A percentile compares a stretch with the other conserved stretches of the same genome.
phyloP scores from a whole-genome alignment of 345 rosid species.

The Sisymbrium altissimum region DNA sequence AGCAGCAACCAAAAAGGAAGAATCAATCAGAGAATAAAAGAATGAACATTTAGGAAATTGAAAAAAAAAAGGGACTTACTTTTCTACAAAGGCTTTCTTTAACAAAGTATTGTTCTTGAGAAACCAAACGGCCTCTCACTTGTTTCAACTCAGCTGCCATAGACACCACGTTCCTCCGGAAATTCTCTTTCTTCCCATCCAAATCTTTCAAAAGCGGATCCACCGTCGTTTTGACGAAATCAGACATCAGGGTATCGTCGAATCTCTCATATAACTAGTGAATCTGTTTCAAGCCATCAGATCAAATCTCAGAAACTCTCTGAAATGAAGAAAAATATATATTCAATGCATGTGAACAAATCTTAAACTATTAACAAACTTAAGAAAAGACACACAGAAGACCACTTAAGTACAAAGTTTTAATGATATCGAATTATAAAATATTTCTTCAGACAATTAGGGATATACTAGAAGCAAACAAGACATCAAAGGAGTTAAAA shows the following conservation, averaged over 20 bases:
- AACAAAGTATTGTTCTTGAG: conserved; percentile 63
- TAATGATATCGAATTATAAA: neutral
- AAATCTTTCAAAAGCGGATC: conserved; percentile 87
- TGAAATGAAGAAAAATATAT: neutral
- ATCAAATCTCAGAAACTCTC: conserved; percentile 27
- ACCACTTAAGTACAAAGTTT: conserved; percentile 7
- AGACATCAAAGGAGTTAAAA: neutral
- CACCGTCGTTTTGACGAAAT: conserved; percentile 21
- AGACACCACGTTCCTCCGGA: conserved; percentile 75
- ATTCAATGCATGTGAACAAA: conserved; percentile 48
- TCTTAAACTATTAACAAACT: neutral
- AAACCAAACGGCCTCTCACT: conserved; percentile 71
- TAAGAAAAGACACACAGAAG: conserved; percentile 14
- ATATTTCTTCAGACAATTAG: neutral
- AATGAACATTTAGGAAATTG: neutral
- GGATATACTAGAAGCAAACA: neutral
- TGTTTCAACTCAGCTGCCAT: conserved; percentile 83
- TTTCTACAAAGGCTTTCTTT: conserved; percentile 68
- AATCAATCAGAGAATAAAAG: neutral
- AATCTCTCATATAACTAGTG: conserved; percentile 7
- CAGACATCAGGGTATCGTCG: conserved; percentile 39
- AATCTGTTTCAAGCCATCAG: conserved; percentile 14
- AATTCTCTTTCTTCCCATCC: conserved; percentile 83
- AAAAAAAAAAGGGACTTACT: conserved; percentile 35
- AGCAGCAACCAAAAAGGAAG: conserved; percentile 15